phyloP scores from a whole-genome alignment of 805 yeast genomes.

The Pichia deserticola region DNA sequence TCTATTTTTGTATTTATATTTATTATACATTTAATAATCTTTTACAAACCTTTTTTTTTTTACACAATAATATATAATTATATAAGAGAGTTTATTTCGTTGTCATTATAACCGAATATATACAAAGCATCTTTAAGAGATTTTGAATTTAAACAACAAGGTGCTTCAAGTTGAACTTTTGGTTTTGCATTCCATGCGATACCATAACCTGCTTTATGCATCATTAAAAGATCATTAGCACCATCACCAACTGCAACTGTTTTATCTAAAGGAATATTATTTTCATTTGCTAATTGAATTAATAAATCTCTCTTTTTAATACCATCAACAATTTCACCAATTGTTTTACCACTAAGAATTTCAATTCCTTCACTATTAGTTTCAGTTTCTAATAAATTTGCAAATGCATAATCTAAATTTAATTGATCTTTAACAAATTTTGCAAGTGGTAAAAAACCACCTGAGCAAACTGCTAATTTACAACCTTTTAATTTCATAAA shows the following conservation, averaged over 20 bases:
- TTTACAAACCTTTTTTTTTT: too few species aligned
- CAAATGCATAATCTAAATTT: constrained; percentile 80
- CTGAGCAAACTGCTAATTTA: constrained; percentile 81
- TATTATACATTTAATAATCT: too few species aligned
- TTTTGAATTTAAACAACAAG: constrained; percentile 69
- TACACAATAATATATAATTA: not conserved
- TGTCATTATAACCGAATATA: constrained; percentile 65
- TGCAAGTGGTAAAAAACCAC: constrained; percentile 92
- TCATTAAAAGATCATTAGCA: constrained; percentile 91
- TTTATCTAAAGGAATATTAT: constrained; percentile 40
- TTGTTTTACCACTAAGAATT: constrained; percentile 63
- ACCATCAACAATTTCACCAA: constrained; percentile 84
- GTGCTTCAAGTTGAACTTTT: constrained; percentile 76
- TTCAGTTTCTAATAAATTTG: constrained; percentile 56
- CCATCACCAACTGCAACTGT: constrained; percentile 95
- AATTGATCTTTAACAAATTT: constrained; percentile 58
- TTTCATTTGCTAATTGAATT: constrained; percentile 49
- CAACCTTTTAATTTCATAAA: constrained; percentile 56
- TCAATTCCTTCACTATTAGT: constrained; percentile 34
- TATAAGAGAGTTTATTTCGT: constrained; percentile 33
- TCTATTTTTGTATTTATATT: too few species aligned
- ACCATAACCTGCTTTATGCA: constrained; percentile 88
- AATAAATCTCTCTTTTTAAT: constrained; percentile 70
- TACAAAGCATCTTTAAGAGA: constrained; percentile 70
- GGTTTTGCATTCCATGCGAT: constrained; percentile 98